These are phyloP conservation scores for Claviceps arundinis DNA, from an alignment of 2,329 filamentous ascomycete genomes.

Conservation along the genomic window DNA sequence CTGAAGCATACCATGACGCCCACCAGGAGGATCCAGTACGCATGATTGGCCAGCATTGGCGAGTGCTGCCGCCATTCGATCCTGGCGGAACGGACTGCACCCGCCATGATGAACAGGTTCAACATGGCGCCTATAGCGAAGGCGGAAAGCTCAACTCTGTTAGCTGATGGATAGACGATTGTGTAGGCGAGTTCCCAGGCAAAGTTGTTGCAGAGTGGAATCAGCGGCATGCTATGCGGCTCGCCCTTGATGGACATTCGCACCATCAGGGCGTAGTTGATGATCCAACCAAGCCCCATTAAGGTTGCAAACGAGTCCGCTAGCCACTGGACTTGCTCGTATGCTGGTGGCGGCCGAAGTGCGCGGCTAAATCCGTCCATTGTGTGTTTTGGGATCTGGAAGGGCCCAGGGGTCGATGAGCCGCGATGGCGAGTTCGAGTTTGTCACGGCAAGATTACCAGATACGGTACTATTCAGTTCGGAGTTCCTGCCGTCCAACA, in stretches of 20 bases:
- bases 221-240: slow-evolving; percentile 8
- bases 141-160: slow-evolving; percentile 6
- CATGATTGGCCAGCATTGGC: slow-evolving; percentile 5
- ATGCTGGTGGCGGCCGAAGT: slow-evolving; percentile 4
- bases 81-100: slow-evolving; percentile 5
- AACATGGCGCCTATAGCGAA: slow-evolving; percentile 5
- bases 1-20: slow-evolving; percentile 6
- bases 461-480: too few relatives aligned
- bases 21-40: slow-evolving; percentile 4
- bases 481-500: too few relatives aligned
- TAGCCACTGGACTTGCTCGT: slow-evolving; percentile 7
- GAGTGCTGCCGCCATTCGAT: slow-evolving; percentile 6
- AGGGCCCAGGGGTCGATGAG: too few relatives aligned
- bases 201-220: slow-evolving; percentile 9
- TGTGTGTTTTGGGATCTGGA: background rate
- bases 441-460: too few relatives aligned
- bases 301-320: slow-evolving; percentile 6
- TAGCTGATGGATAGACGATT: slow-evolving; percentile 6
- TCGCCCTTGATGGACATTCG: slow-evolving; percentile 5
- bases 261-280: slow-evolving; percentile 9
- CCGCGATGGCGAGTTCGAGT: too few relatives aligned
- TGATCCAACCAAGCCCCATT: slow-evolving; percentile 8
- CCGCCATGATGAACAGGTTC: slow-evolving; percentile 7
- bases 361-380: slow-evolving; percentile 8
- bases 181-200: slow-evolving; percentile 9